These are phyloP conservation scores for Penicillium concentricum DNA, from an alignment of 2,329 filamentous ascomycete genomes.

Conservation along the genomic window DNA sequence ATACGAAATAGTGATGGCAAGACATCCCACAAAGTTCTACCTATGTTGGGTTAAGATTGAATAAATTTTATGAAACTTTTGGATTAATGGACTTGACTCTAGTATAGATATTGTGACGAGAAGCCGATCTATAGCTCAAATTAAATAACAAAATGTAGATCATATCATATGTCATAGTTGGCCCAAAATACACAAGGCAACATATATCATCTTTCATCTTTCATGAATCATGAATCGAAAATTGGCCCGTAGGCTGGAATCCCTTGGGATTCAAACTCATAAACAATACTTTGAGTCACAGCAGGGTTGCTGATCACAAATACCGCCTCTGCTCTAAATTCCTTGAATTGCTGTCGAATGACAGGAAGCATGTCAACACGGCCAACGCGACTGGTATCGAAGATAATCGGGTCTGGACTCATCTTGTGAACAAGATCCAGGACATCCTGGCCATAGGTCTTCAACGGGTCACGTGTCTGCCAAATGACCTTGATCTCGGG, in stretches of 20 bases:
- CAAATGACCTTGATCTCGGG: constrained; percentile 62
- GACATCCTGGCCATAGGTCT: constrained; percentile 62
- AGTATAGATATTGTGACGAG: neutral
- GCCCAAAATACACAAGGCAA: neutral
- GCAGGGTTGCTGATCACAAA: constrained; percentile 70
- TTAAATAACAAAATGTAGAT: neutral
- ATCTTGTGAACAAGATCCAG: constrained; percentile 56
- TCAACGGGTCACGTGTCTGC: constrained; percentile 61
- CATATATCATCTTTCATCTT: neutral
- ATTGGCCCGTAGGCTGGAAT: constrained; percentile 70
- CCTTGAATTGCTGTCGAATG: constrained; percentile 51
- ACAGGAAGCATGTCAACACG: constrained; percentile 62
- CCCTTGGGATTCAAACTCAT: constrained; percentile 64
- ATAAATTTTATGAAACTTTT: neutral
- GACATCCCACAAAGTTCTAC: too few species aligned
- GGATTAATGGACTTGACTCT: neutral
- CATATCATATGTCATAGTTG: neutral
- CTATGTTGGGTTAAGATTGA: neutral
- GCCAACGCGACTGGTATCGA: constrained; percentile 62
- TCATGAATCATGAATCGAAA: constrained; percentile 59
- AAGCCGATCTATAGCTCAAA: neutral
- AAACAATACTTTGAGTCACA: constrained; percentile 67
- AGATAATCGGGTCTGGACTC: constrained; percentile 64
- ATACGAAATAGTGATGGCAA: too few species aligned
- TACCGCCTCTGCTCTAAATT: constrained; percentile 62